phyloP scores from a whole-genome alignment of 2,329 filamentous ascomycete species.

The Colletotrichum theobromicola region DNA sequence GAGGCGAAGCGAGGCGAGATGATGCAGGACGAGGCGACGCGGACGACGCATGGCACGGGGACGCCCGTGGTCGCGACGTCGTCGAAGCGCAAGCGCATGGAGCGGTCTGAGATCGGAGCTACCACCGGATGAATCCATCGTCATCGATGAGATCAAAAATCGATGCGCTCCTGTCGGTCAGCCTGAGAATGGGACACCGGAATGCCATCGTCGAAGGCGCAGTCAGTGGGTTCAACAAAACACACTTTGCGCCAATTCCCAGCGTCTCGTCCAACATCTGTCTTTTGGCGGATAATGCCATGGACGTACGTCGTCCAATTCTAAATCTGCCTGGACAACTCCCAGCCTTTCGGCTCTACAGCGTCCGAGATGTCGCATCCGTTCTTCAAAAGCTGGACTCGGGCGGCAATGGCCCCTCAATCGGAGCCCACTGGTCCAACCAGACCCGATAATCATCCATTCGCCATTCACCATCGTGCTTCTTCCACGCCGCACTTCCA shows the following conservation, averaged over 20 bases:
- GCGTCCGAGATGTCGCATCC: background rate
- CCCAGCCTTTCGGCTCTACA: background rate
- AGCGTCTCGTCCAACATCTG: background rate
- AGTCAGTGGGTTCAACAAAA: background rate
- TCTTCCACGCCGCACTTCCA: slow-evolving; percentile 20
- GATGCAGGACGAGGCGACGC: slow-evolving; percentile 3
- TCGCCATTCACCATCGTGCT: slow-evolving; percentile 16
- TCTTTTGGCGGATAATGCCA: background rate
- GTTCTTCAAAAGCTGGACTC: slow-evolving; percentile 6
- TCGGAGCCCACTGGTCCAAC: slow-evolving; percentile 14
- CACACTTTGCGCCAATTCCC: background rate
- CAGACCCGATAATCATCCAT: slow-evolving; percentile 20
- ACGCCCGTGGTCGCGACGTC: slow-evolving; percentile 6
- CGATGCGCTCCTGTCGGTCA: background rate
- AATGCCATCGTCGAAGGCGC: slow-evolving; percentile 2
- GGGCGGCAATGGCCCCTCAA: slow-evolving; percentile 9
- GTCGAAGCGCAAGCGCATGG: slow-evolving; percentile 13
- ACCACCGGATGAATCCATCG: slow-evolving; percentile 14
- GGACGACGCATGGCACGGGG: slow-evolving; percentile 18
- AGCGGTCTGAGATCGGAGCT: slow-evolving; percentile 9
- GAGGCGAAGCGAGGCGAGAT: slow-evolving; percentile 10
- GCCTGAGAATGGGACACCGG: background rate
- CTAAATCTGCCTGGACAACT: background rate
- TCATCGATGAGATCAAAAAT: slow-evolving; percentile 13
- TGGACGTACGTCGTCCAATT: background rate